Conservation (phyloP, 495 filamentous ascomycete species). For the Penicillium atrosanguineum region DNA sequence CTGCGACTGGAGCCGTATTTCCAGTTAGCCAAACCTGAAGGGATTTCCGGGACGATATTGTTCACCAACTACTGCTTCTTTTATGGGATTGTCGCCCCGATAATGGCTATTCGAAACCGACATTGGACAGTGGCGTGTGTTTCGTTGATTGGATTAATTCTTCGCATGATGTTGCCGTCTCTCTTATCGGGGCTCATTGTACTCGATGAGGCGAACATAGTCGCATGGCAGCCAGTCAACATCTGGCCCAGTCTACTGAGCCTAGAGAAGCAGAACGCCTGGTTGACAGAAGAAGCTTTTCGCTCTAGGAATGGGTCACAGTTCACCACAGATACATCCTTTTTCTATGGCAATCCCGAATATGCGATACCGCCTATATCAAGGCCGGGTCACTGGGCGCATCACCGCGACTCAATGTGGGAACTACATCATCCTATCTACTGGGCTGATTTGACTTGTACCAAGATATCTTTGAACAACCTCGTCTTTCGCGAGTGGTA, state of each 20-base stretch:
- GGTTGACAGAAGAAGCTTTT: constrained; percentile 5
- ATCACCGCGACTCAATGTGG: constrained; percentile 6
- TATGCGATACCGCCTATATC: constrained; percentile 13
- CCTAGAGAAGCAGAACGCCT: constrained; percentile 15
- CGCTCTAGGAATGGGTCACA: not conserved
- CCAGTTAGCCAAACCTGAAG: constrained; percentile 21
- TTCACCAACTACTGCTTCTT: constrained; percentile 28
- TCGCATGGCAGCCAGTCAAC: constrained; percentile 7
- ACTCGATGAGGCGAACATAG: constrained; percentile 2
- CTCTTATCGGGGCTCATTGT: constrained; percentile 19
- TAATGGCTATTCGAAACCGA: constrained; percentile 17
- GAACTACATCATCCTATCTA: constrained; percentile 22
- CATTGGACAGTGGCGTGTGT: constrained; percentile 25
- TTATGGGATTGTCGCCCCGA: constrained; percentile 17
- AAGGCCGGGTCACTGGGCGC: constrained; percentile 4
- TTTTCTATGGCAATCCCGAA: constrained; percentile 4
- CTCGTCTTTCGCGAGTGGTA: not conserved
- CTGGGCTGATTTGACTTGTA: constrained; percentile 23
- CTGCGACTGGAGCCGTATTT: constrained; percentile 29
- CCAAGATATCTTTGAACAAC: not conserved
- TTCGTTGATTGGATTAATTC: constrained; percentile 15
- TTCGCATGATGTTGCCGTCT: constrained; percentile 19
- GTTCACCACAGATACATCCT: constrained; percentile 2
- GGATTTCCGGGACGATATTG: constrained; percentile 17
- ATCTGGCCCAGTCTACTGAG: constrained; percentile 24